Base-by-base conservation (phyloP, 192 early-diverging fungal genomes). In the Gigaspora rosea region DNA sequence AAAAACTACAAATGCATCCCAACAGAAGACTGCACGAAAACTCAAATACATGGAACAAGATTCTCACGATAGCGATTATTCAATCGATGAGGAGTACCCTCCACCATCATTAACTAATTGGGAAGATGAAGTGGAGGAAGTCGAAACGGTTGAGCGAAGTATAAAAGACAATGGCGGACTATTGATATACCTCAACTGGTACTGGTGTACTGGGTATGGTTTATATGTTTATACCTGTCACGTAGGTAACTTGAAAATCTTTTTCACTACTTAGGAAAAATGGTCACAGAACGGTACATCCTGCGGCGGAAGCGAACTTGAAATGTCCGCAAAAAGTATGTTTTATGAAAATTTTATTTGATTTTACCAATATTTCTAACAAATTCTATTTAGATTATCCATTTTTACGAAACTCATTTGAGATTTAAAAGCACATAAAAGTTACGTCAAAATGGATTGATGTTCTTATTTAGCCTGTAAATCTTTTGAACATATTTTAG, bases 301-400 rank as follows among this genome's bases (percentile, higher is more conserved):
- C 52, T 20, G 32, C 71, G 8, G 36, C 33, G 13, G n/a, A 36
- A 46, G 71, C 47, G 11, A 73, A 73, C 12, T 20, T 58, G n/a
- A 73, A 20, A 36, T 73, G 71, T 35, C 71, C 71, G 5, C 71
- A 73, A 58, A 73, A 73, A 52, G 71, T 73, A 46, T 8, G 22
- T 61, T 8, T 61, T 11, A 27, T 20, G 8, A 61, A 22, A n/a
- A 61, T 20, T 6, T 27, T 27, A 22, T 61, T 61, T 27, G 7
- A 27, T 20, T 27, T 61, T 20, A 61, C 59, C 27, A 61, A 61
- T 0, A 61, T 61, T 61, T 22, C 18, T 56, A n/a, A 61, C n/a
- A 4, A 32, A 61, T 22, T 22, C 20, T 61, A 22, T 61, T 61
- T 61, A 68, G 66, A 50, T 68, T 20, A 68, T 68, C 18, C n/a